Evolutionary conservation across 805 yeast genomes (phyloP).

Genomic region (Metschnikowia sp.): DNA sequence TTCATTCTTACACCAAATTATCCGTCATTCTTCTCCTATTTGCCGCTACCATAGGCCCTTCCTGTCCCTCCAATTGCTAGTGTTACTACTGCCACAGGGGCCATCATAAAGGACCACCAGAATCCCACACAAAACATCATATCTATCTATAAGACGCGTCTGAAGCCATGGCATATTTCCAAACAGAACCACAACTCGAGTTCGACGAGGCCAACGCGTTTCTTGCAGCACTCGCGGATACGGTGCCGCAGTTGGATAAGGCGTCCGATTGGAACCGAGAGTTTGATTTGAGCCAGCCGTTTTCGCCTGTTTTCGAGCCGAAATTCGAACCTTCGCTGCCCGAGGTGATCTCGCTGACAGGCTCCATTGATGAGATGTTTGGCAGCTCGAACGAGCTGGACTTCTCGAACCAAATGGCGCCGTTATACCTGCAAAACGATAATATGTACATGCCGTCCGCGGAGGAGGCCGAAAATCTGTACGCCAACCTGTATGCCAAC

Average conservation of each 20-base stretch:
- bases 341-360: constrained; percentile 5
- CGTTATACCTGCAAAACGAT: not conserved
- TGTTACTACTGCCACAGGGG: too few relatives aligned
- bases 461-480: not conserved
- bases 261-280: constrained; percentile 9
- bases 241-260: constrained; percentile 13
- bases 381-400: not conserved
- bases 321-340: constrained; percentile 6
- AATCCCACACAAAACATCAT: too few relatives aligned
- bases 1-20: too few relatives aligned
- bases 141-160: not conserved
- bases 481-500: constrained; percentile 1
- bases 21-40: too few relatives aligned
- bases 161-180: constrained; percentile 1
- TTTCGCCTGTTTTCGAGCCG: constrained; percentile 1
- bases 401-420: not conserved
- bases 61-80: too few relatives aligned
- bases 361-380: constrained; percentile 5
- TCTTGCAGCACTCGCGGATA: constrained; percentile 12
- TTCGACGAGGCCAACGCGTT: constrained; percentile 16
- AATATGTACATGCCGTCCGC: not conserved
- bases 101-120: too few relatives aligned
- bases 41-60: too few relatives aligned
- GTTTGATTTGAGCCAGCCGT: constrained; percentile 3
- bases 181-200: constrained; percentile 10